phyloP scores from a whole-genome alignment of 805 yeast genomes.

The Candida sanyiensis region DNA sequence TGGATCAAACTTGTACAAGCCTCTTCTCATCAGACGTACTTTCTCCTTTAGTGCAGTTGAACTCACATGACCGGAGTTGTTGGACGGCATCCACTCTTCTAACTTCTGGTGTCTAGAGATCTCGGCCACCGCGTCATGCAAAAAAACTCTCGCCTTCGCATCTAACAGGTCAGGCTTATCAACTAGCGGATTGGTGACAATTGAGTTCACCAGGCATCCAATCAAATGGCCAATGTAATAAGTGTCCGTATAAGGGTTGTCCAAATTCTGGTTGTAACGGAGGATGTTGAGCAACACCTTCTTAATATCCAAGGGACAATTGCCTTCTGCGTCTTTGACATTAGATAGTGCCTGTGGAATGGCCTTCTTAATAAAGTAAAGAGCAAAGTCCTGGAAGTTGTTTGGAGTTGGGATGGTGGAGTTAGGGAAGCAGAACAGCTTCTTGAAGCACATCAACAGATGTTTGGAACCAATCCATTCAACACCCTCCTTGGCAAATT shows the following conservation, averaged over 20 bases:
- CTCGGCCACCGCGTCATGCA: slow-evolving; percentile 52
- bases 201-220: slow-evolving; percentile 41
- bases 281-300: slow-evolving; percentile 63
- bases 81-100: slow-evolving; percentile 84
- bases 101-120: slow-evolving; percentile 68
- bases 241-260: slow-evolving; percentile 70
- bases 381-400: slow-evolving; percentile 67
- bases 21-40: slow-evolving; percentile 50
- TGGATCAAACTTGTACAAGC: slow-evolving; percentile 45
- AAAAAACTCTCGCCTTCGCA: slow-evolving; percentile 33
- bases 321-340: slow-evolving; percentile 58
- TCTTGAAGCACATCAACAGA: slow-evolving; percentile 61
- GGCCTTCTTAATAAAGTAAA: slow-evolving; percentile 63
- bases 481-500: slow-evolving; percentile 53
- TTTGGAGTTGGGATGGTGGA: slow-evolving; percentile 71
- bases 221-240: slow-evolving; percentile 58
- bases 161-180: slow-evolving; percentile 12
- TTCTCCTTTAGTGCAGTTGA: slow-evolving; percentile 53
- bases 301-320: slow-evolving; percentile 53
- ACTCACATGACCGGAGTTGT: slow-evolving; percentile 48
- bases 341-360: slow-evolving; percentile 57
- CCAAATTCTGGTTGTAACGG: slow-evolving; percentile 80
- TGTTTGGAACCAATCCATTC: slow-evolving; percentile 71
- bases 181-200: slow-evolving; percentile 24
- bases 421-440: slow-evolving; percentile 65